These are phyloP conservation scores for Lasiosphaeria miniovina DNA, from an alignment of 495 filamentous ascomycete genomes.

Conservation along the genomic window DNA sequence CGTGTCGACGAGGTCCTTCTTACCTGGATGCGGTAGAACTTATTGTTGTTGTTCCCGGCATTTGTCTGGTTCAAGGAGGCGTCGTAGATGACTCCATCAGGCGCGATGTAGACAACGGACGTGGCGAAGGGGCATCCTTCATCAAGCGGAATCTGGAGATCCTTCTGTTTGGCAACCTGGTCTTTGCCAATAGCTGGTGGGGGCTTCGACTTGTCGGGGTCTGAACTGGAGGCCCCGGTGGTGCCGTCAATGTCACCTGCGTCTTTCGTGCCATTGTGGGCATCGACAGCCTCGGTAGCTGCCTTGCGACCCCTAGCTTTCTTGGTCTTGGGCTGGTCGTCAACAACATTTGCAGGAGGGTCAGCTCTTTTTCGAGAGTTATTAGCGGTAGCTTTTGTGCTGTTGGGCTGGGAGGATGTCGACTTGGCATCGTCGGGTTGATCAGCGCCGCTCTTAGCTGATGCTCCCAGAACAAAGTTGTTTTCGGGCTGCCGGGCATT, in stretches of 20 bases:
- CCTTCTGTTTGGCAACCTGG: constrained; percentile 43
- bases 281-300: constrained; percentile 15
- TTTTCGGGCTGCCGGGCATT: constrained; percentile 37
- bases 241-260: constrained; percentile 10
- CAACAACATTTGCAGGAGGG: constrained; percentile 14
- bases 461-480: constrained; percentile 11
- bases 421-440: constrained; percentile 4
- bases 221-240: constrained; percentile 6
- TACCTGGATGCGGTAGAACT: constrained; percentile 67
- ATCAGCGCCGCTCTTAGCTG: constrained; percentile 3
- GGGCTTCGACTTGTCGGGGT: constrained; percentile 13
- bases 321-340: constrained; percentile 20
- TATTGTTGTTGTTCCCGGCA: constrained; percentile 62
- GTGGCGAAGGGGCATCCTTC: constrained; percentile 30
- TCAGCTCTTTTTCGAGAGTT: constrained; percentile 25
- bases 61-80: constrained; percentile 61
- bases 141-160: constrained; percentile 49
- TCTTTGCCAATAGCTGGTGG: constrained; percentile 34
- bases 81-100: constrained; percentile 60
- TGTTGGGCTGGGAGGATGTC: constrained; percentile 5
- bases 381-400: background rate
- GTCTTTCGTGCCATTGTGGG: constrained; percentile 33
- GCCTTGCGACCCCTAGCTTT: constrained; percentile 22
- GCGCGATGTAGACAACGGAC: constrained; percentile 62
- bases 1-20: constrained; percentile 16